Base-by-base conservation (phyloP, 257 asterid genomes). In the Coffea canephora region DNA sequence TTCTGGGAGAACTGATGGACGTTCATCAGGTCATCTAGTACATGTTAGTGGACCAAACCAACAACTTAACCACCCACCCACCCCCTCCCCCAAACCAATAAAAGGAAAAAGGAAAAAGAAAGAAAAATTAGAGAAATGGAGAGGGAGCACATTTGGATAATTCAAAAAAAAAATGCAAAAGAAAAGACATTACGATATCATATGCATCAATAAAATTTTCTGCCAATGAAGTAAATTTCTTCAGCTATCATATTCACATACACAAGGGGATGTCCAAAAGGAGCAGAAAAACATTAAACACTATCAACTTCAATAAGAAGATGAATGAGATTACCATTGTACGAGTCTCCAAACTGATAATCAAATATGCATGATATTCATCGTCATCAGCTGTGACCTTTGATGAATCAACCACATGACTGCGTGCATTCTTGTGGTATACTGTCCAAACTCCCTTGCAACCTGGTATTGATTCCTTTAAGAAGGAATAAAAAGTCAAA, bases 371-470 rank as follows among this genome's bases (percentile, higher is more conserved):
- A 83, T 95, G 99, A 83, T 95, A 95, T 83, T 95, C 99, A 90
- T 95, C 99, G 80, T 94, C 97, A 83, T 93, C 97, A 80, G 87
- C 90, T 70, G 88, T 88, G 80, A 87, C 87, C 84, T 89, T 95
- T 64, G 93, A 88, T 67, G 91, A 86, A 74, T 93, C 97, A 69
- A 31, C 73, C 70, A 75, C 83, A 78, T 82, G 85, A 78, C 82
- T 87, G 61, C 98, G 98, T 43, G 86, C 78, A 83, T 87, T 95
- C 89, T 95, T 95, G 90, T 93, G 98, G 90, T 92, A 95, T 82
- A 95, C 99, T 66, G 98, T 91, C 99, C 99, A 95, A 81, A 95
- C 92, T 80, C 99, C 98, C 86, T 84, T 93, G 91, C 99, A 95
- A 69, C 98, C 98, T 48, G 98, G 99, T 74, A 95, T 86, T 65